Evolutionary conservation across 164 flowering plant genomes (phyloP).

Genomic region (Malania oleifera): DNA sequence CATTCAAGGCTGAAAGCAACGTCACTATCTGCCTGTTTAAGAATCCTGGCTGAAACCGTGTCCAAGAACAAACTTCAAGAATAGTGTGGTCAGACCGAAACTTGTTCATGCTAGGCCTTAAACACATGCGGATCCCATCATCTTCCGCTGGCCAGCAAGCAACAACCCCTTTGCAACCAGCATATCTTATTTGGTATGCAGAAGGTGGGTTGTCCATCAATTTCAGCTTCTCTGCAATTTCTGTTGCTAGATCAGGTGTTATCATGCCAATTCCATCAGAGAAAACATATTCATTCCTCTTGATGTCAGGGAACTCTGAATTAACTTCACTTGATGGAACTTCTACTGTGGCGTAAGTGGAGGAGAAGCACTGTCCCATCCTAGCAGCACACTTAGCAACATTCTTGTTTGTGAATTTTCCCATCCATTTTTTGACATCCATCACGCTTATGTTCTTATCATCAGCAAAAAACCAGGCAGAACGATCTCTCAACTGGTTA

Average conservation of each 20-base stretch:
- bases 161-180: conserved; percentile 92
- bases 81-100: conserved; percentile 60
- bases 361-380: conserved; percentile 97
- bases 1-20: conserved; percentile 67
- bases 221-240: conserved; percentile 69
- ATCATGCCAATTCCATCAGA: conserved; percentile 94
- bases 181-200: conserved; percentile 91
- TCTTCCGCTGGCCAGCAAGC: conserved; percentile 75
- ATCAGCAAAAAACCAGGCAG: conserved; percentile 97
- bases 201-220: conserved; percentile 53
- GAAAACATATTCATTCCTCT: conserved; percentile 63
- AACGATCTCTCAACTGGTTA: conserved; percentile 83
- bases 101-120: conserved; percentile 86
- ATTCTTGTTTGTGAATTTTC: conserved; percentile 52
- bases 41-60: conserved; percentile 92
- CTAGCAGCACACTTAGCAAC: conserved; percentile 92
- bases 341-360: conserved; percentile 86
- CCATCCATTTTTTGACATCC: conserved; percentile 72
- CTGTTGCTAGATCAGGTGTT: conserved; percentile 70
- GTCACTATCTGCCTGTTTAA: conserved; percentile 82
- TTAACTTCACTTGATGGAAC: conserved; percentile 57
- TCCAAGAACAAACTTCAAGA: conserved; percentile 86
- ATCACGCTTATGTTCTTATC: conserved; percentile 26
- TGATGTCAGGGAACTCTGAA: conserved; percentile 48
- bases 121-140: conserved; percentile 45